Conservation (phyloP, 1,139 yeast genomes). For the Magnusiomyces tetraspermus region DNA sequence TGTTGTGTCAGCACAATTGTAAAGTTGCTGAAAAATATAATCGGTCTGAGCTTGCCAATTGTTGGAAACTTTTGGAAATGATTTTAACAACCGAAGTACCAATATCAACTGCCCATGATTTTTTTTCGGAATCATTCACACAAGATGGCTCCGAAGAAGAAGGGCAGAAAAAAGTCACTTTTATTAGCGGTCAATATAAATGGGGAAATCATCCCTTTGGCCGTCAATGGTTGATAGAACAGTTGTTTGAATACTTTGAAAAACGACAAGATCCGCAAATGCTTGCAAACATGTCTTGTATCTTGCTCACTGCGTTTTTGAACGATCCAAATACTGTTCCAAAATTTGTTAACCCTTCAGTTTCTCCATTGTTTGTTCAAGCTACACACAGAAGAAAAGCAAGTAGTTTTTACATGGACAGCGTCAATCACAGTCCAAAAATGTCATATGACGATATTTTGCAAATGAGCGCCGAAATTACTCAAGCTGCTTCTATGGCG, state of each 20-base stretch:
- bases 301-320: conserved; percentile 29
- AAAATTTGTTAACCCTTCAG: background rate
- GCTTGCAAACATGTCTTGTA: conserved; percentile 82
- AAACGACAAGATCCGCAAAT: conserved; percentile 63
- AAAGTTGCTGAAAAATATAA: conserved; percentile 62
- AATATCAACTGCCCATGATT: background rate
- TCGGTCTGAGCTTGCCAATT: conserved; percentile 53
- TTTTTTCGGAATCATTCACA: background rate
- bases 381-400: background rate
- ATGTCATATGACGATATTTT: background rate
- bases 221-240: conserved; percentile 57
- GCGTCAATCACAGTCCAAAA: background rate
- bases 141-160: background rate
- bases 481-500: background rate
- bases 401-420: background rate
- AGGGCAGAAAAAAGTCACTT: background rate
- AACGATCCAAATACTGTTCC: background rate
- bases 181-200: conserved; percentile 17
- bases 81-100: conserved; percentile 19
- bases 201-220: conserved; percentile 89
- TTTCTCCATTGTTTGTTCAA: background rate
- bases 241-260: conserved; percentile 58
- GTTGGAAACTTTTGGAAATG: conserved; percentile 53
- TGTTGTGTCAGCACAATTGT: conserved; percentile 59
- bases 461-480: background rate